phyloP scores from a whole-genome alignment of 805 yeast species.

The Candida railenensis region DNA sequence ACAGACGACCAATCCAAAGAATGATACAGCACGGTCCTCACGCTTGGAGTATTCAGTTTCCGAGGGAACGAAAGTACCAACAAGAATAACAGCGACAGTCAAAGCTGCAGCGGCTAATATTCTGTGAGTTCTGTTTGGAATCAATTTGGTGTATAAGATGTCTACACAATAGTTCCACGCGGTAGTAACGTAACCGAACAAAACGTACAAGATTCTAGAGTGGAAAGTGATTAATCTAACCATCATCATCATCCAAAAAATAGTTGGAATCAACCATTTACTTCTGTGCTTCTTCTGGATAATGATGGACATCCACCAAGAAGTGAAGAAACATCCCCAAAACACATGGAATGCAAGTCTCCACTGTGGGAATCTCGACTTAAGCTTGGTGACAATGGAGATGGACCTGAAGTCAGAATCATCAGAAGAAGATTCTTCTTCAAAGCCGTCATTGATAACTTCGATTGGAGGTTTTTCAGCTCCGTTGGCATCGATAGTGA shows the following conservation, averaged over 20 bases:
- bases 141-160: conserved; percentile 34
- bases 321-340: conserved; percentile 43
- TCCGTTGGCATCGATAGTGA: background rate
- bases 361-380: conserved; percentile 14
- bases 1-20: conserved; percentile 53
- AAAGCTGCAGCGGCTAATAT: conserved; percentile 43
- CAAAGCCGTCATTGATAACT: conserved; percentile 1
- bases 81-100: conserved; percentile 46
- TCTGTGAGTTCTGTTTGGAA: conserved; percentile 42
- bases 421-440: background rate
- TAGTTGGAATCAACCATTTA: conserved; percentile 58
- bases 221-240: conserved; percentile 52
- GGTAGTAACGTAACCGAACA: conserved; percentile 16
- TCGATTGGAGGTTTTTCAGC: conserved; percentile 1
- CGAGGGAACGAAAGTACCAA: conserved; percentile 54
- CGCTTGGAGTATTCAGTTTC: conserved; percentile 47
- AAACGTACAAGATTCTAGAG: conserved; percentile 27
- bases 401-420: background rate
- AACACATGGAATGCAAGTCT: conserved; percentile 18
- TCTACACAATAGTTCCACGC: conserved; percentile 33
- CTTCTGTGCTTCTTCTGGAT: conserved; percentile 49
- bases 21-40: conserved; percentile 56
- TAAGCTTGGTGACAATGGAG: conserved; percentile 9
- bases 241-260: conserved; percentile 51
- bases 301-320: conserved; percentile 57